Conservation (phyloP, 768 basidiomycete genomes). For the Rubroboletus satanas region DNA sequence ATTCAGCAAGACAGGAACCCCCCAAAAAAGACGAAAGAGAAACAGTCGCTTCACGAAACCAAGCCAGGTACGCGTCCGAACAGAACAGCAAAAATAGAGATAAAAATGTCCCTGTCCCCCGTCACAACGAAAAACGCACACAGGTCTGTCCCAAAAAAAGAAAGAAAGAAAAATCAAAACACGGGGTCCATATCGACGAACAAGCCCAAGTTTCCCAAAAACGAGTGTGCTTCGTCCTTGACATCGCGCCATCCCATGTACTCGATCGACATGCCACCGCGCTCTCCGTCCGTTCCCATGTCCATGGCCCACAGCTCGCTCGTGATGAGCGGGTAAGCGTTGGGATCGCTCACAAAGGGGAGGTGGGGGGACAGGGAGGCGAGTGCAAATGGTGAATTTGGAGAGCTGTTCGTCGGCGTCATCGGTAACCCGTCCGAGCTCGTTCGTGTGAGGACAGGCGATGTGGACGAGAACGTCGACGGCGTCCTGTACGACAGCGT, state of each 20-base stretch:
- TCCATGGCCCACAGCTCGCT: neutral
- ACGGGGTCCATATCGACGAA: conserved; percentile 1
- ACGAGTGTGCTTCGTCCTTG: neutral
- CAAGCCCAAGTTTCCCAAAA: neutral
- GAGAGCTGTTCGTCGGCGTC: conserved; percentile 4
- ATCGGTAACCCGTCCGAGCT: neutral
- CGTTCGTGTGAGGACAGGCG: neutral
- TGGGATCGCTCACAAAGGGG: neutral
- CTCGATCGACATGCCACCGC: neutral
- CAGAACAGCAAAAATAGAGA: neutral
- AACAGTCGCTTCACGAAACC: neutral
- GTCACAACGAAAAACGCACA: neutral
- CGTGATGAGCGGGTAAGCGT: neutral
- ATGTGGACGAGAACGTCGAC: conserved; percentile 4
- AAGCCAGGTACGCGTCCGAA: neutral
- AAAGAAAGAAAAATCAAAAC: neutral
- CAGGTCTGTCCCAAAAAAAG: neutral
- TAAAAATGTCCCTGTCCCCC: too few relatives aligned
- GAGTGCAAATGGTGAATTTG: neutral
- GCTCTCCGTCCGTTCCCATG: neutral
- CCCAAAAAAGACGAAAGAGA: neutral
- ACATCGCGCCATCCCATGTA: neutral
- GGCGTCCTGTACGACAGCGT: neutral
- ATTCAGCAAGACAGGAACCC: neutral
- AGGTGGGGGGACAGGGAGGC: neutral